Base-by-base conservation (phyloP, 108 stramenopile genomes). In the Skeletonema potamos region DNA sequence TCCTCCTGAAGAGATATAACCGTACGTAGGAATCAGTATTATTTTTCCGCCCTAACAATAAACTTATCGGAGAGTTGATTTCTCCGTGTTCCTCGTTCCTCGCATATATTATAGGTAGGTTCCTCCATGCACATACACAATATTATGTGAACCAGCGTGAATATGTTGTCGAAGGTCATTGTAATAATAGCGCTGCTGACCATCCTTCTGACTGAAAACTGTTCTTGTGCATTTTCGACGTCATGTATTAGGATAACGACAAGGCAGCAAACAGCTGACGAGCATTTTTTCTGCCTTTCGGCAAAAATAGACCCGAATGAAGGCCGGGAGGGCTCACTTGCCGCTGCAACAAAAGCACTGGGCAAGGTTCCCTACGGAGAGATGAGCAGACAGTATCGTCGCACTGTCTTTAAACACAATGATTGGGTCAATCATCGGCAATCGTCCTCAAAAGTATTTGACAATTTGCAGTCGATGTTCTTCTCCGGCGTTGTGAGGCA, bases 341-440 rank as follows among this genome's bases (percentile, higher is more conserved):
- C 68, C 3, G 80, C 74, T 4, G 80, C 74, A 26, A 81, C 80
- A 26, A 56, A 41, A 32, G 41, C 41, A 41, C 54, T 62, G 5
- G 80, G 80, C 54, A 43, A 68, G 39, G 80, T 81, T 4, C 80
- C 80, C n/a, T 84, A 84, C 54, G 84, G 84, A 9, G 84, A 85
- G 65, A 34, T 6, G 2, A 58, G 66, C 15, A 64, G 85, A n/a
- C 65, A 58, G 39, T 86, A 81, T 61, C 68, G 85, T 1, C 85
- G 83, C 7, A 73, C 73, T 4, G 69, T 81, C 57, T 86, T 78
- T 58, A 28, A 44, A 11, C 67, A 82, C 22, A 32, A 36, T 27
- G 85, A 86, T 54, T 86, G 85, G 85, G 70, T 86, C 9, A 32
- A 44, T 26, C 67, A 74, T 32, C 75, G 85, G 6, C 54, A 64